A percentile compares a stretch with the other conserved stretches of the same genome.
Conservation (phyloP, 2,329 filamentous ascomycete species). For the Dactylonectria estremocensis region DNA sequence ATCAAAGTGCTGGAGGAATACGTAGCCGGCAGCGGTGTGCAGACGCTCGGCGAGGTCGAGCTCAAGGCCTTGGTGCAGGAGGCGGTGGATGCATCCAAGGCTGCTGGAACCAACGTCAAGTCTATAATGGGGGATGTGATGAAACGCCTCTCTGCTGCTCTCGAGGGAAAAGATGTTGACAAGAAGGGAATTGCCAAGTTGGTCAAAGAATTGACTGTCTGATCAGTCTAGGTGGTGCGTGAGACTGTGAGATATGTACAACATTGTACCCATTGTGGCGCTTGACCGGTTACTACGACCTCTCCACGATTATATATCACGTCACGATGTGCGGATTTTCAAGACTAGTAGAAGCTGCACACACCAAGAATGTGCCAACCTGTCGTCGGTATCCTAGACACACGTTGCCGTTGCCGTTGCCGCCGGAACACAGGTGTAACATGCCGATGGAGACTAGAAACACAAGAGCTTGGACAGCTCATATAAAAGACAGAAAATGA, state of each 20-base stretch:
- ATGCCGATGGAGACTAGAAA: no score
- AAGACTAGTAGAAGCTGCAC: not conserved
- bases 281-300: conserved; percentile 21
- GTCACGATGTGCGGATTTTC: conserved; percentile 25
- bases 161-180: conserved; percentile 77
- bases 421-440: no score
- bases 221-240: conserved; percentile 13
- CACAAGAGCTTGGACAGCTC: no score
- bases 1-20: conserved; percentile 77
- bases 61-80: conserved; percentile 68
- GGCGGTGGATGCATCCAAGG: conserved; percentile 66
- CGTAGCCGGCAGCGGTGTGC: conserved; percentile 70
- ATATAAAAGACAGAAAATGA: no score
- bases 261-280: conserved; percentile 28
- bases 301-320: conserved; percentile 31
- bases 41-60: conserved; percentile 71
- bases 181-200: conserved; percentile 72
- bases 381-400: not conserved
- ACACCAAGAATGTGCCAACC: not conserved
- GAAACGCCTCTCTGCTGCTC: conserved; percentile 69
- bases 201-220: conserved; percentile 66
- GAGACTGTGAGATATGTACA: conserved; percentile 47
- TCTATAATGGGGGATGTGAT: conserved; percentile 72
- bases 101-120: conserved; percentile 62
- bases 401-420: not conserved